These are phyloP conservation scores for Botrytis fragariae DNA, from an alignment of 2,329 filamentous ascomycete species.

Conservation along the genomic window DNA sequence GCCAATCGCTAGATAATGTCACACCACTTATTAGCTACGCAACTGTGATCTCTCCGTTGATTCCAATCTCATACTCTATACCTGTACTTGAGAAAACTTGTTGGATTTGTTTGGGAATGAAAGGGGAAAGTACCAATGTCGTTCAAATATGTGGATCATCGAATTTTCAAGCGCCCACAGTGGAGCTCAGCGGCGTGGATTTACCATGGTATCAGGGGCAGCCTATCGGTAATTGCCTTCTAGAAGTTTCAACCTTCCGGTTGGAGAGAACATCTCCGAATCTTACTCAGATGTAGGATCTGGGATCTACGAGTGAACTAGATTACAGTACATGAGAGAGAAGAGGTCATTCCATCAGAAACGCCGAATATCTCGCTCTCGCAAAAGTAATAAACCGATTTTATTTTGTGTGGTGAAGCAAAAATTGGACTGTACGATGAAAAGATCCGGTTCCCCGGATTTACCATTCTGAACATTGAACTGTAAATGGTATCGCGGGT, in stretches of 20 bases:
- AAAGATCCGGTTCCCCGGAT: slow-evolving; percentile 18
- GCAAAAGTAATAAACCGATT: neutral
- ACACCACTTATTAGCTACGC: neutral
- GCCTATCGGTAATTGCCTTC: slow-evolving; percentile 19
- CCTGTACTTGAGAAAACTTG: neutral
- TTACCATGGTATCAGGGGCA: slow-evolving; percentile 15
- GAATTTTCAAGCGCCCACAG: neutral
- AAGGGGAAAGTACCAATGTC: slow-evolving; percentile 8
- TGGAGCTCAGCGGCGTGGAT: slow-evolving; percentile 12
- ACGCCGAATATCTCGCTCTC: neutral
- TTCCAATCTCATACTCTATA: neutral
- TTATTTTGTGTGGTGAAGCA: slow-evolving; percentile 4
- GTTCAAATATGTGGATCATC: neutral
- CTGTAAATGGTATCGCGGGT: slow-evolving; percentile 4
- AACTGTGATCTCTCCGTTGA: neutral
- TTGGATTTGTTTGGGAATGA: neutral
- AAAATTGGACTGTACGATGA: slow-evolving; percentile 13
- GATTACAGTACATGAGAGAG: neutral
- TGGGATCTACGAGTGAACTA: neutral
- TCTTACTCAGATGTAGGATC: slow-evolving; percentile 6
- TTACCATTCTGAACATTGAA: slow-evolving; percentile 11
- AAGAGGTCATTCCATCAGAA: neutral
- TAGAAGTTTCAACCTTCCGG: slow-evolving; percentile 13
- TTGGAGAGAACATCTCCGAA: slow-evolving; percentile 11
- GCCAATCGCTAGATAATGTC: neutral